Conservation (phyloP, 805 yeast genomes). For the Wickerhamomyces chambardii region DNA sequence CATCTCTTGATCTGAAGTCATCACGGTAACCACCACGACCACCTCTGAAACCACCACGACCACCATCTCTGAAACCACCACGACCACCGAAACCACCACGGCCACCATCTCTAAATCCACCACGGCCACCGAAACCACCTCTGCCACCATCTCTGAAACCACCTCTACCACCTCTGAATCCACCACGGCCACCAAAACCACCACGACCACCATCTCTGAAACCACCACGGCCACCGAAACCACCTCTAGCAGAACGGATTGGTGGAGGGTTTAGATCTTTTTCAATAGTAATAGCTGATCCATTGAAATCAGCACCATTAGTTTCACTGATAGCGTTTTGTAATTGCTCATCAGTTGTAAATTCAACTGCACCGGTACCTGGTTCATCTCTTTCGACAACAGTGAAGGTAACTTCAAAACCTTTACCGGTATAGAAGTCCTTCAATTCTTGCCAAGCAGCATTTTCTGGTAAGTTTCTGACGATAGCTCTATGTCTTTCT, state of each 20-base stretch:
- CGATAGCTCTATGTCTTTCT: slow-evolving; percentile 67
- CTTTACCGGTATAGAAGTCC: slow-evolving; percentile 81
- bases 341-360: slow-evolving; percentile 62
- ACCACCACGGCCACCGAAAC: slow-evolving; percentile 30
- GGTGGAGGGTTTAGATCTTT: slow-evolving; percentile 57
- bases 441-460: slow-evolving; percentile 85
- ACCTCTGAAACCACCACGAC: slow-evolving; percentile 31
- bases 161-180: slow-evolving; percentile 31
- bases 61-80: no score
- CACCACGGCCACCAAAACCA: slow-evolving; percentile 31
- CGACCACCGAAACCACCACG: slow-evolving; percentile 33
- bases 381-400: slow-evolving; percentile 35
- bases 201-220: slow-evolving; percentile 31
- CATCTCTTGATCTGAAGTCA: slow-evolving; percentile 31
- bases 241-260: slow-evolving; percentile 34
- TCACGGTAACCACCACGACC: slow-evolving; percentile 19
- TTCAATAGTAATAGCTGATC: slow-evolving; percentile 62
- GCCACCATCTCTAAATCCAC: slow-evolving; percentile 37
- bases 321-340: slow-evolving; percentile 65
- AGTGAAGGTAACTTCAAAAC: slow-evolving; percentile 52
- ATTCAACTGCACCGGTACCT: slow-evolving; percentile 37
- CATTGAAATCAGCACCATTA: slow-evolving; percentile 65
- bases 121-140: slow-evolving; percentile 32
- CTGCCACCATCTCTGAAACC: slow-evolving; percentile 37
- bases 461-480: slow-evolving; percentile 63